phyloP scores from a whole-genome alignment of 495 filamentous ascomycete genomes.

The Venustampulla echinocandica region DNA sequence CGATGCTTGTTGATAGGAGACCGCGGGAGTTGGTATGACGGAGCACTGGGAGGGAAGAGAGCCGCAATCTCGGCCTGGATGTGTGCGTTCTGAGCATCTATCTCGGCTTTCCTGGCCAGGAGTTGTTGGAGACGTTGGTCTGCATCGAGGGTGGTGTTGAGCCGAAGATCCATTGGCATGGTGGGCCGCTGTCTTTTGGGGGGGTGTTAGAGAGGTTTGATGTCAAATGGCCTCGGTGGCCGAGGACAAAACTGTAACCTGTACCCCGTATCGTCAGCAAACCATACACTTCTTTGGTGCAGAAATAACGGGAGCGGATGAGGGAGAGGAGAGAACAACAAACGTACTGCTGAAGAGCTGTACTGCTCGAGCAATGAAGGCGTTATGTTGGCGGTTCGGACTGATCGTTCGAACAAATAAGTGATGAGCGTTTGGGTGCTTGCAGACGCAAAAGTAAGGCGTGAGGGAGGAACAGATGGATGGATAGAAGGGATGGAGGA shows the following conservation, averaged over 20 bases:
- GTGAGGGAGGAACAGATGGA: conserved; percentile 11
- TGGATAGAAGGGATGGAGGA: conserved; percentile 17
- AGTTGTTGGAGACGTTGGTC: conserved; percentile 11
- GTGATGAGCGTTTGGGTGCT: conserved; percentile 9
- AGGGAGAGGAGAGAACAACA: no score
- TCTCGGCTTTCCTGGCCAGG: neutral
- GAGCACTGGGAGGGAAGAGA: conserved; percentile 4
- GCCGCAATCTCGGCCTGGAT: conserved; percentile 18
- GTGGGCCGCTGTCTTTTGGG: conserved; percentile 5
- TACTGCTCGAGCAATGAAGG: conserved; percentile 6
- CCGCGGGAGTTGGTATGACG: conserved; percentile 5
- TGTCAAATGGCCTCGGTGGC: conserved; percentile 1
- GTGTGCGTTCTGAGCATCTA: conserved; percentile 7
- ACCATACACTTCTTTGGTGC: neutral
- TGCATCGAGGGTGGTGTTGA: conserved; percentile 6
- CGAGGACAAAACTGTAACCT: conserved; percentile 8
- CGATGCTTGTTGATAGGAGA: conserved; percentile 18
- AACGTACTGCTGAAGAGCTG: conserved; percentile 10
- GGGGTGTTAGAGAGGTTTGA: neutral
- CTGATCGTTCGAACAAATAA: neutral
- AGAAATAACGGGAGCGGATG: neutral
- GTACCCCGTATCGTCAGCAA: conserved; percentile 17
- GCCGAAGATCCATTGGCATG: conserved; percentile 12
- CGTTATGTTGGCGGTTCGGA: conserved; percentile 8
- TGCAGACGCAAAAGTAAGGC: conserved; percentile 18